Evolutionary conservation across 2,329 filamentous ascomycete genomes (phyloP), one percentile per base, ranked within the genome.

Genomic region (Fusarium sterilihyphosum): DNA sequence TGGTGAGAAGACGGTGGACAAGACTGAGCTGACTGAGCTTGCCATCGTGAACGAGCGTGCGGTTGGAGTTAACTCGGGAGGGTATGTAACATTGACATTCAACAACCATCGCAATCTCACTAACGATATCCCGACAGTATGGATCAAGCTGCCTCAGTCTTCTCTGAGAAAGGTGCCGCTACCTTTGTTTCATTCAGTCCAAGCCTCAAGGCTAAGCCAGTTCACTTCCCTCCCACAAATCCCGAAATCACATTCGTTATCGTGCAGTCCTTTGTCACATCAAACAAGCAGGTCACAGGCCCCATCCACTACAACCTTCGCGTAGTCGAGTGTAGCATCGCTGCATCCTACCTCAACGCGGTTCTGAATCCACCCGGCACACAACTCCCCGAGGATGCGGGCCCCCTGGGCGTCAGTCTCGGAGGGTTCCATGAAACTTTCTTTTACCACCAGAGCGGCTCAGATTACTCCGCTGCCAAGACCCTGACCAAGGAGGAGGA

Each of bases 111-210:
- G 33, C 4, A 10, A 50, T 38, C 13, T 29, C 7, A 18, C 61
- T 62, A 63, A 68, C 79, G 82, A 73, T 37, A 35, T 2, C 49
- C 65, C 35, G 46, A 70, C 71, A 94, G 95, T 64, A 98, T 99
- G 96, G 96, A 99, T 80, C 96, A 99, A 85, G 92, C 95, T 20
- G 96, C 96, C 40, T 98, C 96, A 0, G 96, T 99, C 73, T 96
- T 99, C 84, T 96, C 95, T 1, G 89, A 94, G 78, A 91, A 92
- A 74, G 95, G 94, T 58, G 94, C 93, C 44, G 95, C 96, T 16
- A 90, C 98, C 49, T 95, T 97, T 81, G 96, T 98, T 68, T 93
- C 92, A 16, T 99, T 99, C 85, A 91, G 91, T 73, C 96, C 96
- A 7, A 87, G 86, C 24, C 92, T 99, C 59, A 88, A 89, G 31